Conservation (phyloP, 2,329 filamentous ascomycete genomes). For the Hypoxylon sp. region DNA sequence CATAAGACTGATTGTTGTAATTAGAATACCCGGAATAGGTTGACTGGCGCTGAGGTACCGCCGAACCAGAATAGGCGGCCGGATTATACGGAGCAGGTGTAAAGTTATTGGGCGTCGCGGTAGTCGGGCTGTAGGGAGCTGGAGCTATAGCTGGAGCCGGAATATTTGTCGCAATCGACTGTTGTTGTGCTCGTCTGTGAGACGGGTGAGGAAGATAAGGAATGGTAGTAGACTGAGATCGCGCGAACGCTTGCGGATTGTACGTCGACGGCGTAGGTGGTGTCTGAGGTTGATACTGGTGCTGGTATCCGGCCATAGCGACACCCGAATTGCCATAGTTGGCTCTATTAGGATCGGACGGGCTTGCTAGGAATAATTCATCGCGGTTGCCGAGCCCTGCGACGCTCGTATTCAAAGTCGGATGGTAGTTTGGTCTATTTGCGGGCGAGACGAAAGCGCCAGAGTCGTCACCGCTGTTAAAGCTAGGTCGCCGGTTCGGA, state of each 20-base stretch:
- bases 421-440: slow-evolving; percentile 45
- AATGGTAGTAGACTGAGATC: slow-evolving; percentile 61
- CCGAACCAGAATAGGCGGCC: slow-evolving; percentile 62
- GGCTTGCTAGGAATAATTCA: slow-evolving; percentile 70
- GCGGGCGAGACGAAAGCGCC: slow-evolving; percentile 56
- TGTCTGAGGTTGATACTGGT: slow-evolving; percentile 58
- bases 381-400: slow-evolving; percentile 55
- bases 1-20: slow-evolving; percentile 50
- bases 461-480: slow-evolving; percentile 78
- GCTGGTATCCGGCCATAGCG: slow-evolving; percentile 61
- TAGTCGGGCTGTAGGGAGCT: slow-evolving; percentile 49
- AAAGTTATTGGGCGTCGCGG: slow-evolving; percentile 51
- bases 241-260: slow-evolving; percentile 74
- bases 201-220: slow-evolving; percentile 58
- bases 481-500: slow-evolving; percentile 69
- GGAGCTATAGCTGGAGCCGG: slow-evolving; percentile 10
- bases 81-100: slow-evolving; percentile 66
- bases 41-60: slow-evolving; percentile 59
- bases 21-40: slow-evolving; percentile 60
- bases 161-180: slow-evolving; percentile 47
- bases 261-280: slow-evolving; percentile 64
- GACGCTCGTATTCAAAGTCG: slow-evolving; percentile 44
- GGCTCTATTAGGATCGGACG: slow-evolving; percentile 48
- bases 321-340: slow-evolving; percentile 55
- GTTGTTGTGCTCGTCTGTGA: slow-evolving; percentile 40